Evolutionary conservation across 495 filamentous ascomycete genomes (phyloP).

Genomic region (Neurospora hispaniola): DNA sequence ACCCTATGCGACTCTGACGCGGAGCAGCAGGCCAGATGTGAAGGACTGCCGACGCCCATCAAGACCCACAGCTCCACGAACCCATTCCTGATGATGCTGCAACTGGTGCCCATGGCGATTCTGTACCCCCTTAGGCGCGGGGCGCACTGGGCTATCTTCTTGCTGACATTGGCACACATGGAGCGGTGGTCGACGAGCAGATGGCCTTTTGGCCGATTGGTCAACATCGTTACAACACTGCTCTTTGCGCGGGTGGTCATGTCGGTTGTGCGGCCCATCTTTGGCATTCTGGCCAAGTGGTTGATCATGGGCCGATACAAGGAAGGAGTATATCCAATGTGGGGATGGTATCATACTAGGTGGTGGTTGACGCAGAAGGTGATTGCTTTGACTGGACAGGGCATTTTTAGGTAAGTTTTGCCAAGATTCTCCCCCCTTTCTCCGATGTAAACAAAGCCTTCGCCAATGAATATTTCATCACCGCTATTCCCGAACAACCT

Average conservation of each 20-base stretch:
- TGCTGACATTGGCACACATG: slow-evolving; percentile 21
- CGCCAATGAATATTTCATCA: background rate
- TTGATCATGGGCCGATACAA: slow-evolving; percentile 32
- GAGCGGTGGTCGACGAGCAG: slow-evolving; percentile 14
- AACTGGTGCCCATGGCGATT: slow-evolving; percentile 26
- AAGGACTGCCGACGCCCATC: background rate
- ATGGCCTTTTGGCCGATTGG: slow-evolving; percentile 20
- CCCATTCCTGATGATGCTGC: slow-evolving; percentile 25
- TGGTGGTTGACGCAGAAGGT: slow-evolving; percentile 41
- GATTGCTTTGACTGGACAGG: slow-evolving; percentile 28
- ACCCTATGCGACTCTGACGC: background rate
- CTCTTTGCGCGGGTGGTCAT: slow-evolving; percentile 19
- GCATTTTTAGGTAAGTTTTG: slow-evolving; percentile 19
- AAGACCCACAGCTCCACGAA: slow-evolving; percentile 31
- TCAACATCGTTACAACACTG: slow-evolving; percentile 25
- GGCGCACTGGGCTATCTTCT: slow-evolving; percentile 30
- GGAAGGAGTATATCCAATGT: slow-evolving; percentile 38
- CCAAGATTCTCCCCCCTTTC: background rate
- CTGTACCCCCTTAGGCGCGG: slow-evolving; percentile 29
- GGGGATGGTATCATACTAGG: slow-evolving; percentile 36
- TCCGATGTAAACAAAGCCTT: background rate
- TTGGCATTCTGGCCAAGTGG: slow-evolving; percentile 34
- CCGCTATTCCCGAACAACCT: background rate
- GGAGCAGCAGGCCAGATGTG: background rate
- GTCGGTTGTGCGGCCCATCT: slow-evolving; percentile 19